Percentiles rank a stretch among this genome's conserved stretches.
These are phyloP conservation scores for Digitaria exilis DNA, from an alignment of 202 grass and related monocot species.

Conservation along the genomic window DNA sequence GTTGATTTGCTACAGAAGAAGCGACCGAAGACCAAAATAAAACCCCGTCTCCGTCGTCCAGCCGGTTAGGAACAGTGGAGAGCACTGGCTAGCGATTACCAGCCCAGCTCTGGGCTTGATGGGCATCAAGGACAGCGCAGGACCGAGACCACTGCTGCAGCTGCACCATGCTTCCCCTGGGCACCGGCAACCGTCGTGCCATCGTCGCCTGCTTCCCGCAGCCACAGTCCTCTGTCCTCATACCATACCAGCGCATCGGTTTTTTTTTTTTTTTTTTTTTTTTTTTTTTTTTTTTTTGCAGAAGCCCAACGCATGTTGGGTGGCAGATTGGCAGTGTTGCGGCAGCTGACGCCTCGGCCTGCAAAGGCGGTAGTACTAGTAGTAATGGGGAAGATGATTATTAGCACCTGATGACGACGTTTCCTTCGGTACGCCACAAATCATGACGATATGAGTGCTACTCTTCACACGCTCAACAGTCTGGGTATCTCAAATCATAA, in stretches of 20 bases:
- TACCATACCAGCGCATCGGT: background rate
- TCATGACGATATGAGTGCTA: constrained; percentile 12
- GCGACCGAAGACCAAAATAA: background rate
- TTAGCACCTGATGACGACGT: background rate
- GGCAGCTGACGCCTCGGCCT: background rate
- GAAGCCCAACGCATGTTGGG: background rate
- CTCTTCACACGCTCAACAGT: constrained; percentile 19
- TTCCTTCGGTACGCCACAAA: background rate
- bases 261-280: too few species aligned
- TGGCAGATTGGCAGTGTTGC: background rate
- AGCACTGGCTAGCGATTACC: background rate
- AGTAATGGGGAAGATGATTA: background rate
- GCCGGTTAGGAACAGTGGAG: background rate
- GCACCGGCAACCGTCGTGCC: background rate
- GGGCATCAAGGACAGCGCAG: background rate
- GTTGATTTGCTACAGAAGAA: background rate
- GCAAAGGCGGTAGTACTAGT: too few species aligned
- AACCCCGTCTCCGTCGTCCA: background rate
- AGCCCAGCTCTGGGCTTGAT: background rate
- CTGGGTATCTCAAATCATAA: constrained; percentile 1
- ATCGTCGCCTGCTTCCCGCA: background rate
- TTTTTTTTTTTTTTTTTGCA: too few species aligned
- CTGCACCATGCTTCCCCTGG: background rate
- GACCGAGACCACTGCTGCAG: background rate
- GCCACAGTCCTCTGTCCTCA: background rate